Evolutionary conservation across 1,139 yeast species (phyloP).

Genomic region (Saccharomycopsis phalli): DNA sequence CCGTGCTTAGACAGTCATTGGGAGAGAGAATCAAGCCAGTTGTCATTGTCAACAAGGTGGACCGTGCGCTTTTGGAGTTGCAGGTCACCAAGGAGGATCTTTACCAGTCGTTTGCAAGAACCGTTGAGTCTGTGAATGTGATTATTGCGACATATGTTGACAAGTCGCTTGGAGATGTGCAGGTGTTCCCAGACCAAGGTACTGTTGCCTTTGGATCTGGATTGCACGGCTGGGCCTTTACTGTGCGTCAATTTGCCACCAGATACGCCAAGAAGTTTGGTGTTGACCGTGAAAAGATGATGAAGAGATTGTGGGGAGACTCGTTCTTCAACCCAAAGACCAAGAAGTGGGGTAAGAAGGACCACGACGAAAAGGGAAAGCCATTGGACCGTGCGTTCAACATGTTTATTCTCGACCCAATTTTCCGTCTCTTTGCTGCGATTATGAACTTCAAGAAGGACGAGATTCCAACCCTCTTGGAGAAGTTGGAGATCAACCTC

Average conservation of each 20-base stretch:
- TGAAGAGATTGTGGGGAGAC: conserved; percentile 99
- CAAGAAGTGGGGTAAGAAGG: conserved; percentile 98
- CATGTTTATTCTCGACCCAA: conserved; percentile 98
- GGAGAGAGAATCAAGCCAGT: conserved; percentile 99
- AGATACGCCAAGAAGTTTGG: conserved; percentile 99
- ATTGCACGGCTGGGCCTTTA: conserved; percentile 99
- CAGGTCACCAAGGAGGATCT: conserved; percentile 98
- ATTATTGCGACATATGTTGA: conserved; percentile 94
- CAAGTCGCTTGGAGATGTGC: conserved; percentile 86
- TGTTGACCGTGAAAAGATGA: conserved; percentile 96
- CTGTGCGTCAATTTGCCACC: conserved; percentile 96
- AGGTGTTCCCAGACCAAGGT: conserved; percentile 98
- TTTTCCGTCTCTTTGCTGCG: conserved; percentile 92
- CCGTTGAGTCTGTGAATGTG: conserved; percentile 98
- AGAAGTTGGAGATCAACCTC: conserved; percentile 84
- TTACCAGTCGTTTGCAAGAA: conserved; percentile 97
- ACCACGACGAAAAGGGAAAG: conserved; percentile 93
- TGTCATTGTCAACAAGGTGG: conserved; percentile 97
- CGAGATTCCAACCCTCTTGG: conserved; percentile 81
- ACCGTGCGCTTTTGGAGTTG: conserved; percentile 98
- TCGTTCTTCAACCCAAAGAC: conserved; percentile 99
- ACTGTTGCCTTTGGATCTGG: conserved; percentile 99
- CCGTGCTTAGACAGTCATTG: conserved; percentile 97
- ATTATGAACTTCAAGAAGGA: conserved; percentile 97
- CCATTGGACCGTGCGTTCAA: conserved; percentile 98